Evolutionary conservation across 495 filamentous ascomycete species (phyloP), one percentile per base, ranked within the genome.

Genomic region (Baudoinia panamericana): DNA sequence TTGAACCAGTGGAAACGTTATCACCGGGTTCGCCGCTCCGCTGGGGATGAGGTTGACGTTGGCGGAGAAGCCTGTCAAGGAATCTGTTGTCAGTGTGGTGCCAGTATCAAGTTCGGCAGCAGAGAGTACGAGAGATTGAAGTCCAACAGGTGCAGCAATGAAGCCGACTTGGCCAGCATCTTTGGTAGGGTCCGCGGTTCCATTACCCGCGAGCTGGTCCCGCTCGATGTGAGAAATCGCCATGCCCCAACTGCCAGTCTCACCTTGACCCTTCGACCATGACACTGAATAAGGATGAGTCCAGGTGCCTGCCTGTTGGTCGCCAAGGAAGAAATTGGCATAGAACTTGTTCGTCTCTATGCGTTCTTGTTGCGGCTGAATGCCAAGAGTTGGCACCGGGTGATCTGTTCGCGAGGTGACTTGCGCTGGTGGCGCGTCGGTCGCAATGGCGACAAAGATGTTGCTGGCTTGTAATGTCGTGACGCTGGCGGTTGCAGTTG

Each of bases 311-410:
- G 71, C 69, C 3, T 63, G 70, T 57, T 93, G 86, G 32, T 59
- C 70, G 3, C 78, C 84, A 2, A 95, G 63, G 53, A 88, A 90
- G 48, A 93, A 76, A 34, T 92, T 93, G 37, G 76, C 75, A 53
- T 93, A 93, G 59, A 94, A 97, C 52, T 93, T 95, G 59, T 95
- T 92, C 10, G 86, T 90, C 36, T 72, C 63, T 46, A 83, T 68
- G 0, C 80, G 80, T 1, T 52, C 58, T 2, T 60, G 57, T 15
- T 71, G 61, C 39, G 54, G 50, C n/a, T 49, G 37, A 20, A 63
- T 58, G 6, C 48, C 50, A 12, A 52, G 26, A 10, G 50, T 41
- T 16, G 53, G 40, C 1, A 62, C 58, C 4, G 56, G 56, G 36
- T 64, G 60, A 31, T 59, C 60, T 8, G 39, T 39, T n/a, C 57